A percentile compares a stretch with the other conserved stretches of the same genome.
Conservation (phyloP, 202 grass and related monocot species). For the Cymbopogon flexuosus region DNA sequence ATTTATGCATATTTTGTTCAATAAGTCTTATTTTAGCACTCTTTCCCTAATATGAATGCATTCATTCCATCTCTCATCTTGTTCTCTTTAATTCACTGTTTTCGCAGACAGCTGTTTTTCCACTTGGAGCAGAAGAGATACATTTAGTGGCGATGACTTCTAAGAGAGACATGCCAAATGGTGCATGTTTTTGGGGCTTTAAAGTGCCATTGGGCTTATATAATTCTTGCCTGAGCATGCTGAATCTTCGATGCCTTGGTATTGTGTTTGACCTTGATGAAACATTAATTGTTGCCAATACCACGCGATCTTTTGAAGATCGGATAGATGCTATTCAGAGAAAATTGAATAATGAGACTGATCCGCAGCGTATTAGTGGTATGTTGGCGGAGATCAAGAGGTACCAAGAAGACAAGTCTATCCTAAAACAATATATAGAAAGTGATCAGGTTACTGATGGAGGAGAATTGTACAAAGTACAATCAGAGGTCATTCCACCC, state of each 20-base stretch:
- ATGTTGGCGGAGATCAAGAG: conserved; percentile 93
- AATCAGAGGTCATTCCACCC: conserved; percentile 69
- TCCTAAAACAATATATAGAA: conserved; percentile 95
- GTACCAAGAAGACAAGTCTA: conserved; percentile 81
- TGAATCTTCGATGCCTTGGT: conserved; percentile 83
- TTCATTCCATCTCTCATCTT: background rate
- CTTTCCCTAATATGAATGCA: background rate
- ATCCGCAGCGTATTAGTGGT: conserved; percentile 58
- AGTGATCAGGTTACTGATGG: conserved; percentile 72
- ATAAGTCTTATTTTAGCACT: background rate
- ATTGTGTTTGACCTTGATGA: conserved; percentile 99
- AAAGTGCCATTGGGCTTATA: conserved; percentile 64
- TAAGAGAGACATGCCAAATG: conserved; percentile 41
- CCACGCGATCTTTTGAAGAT: conserved; percentile 78
- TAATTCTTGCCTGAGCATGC: conserved; percentile 71
- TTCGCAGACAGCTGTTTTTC: conserved; percentile 76
- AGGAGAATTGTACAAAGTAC: conserved; percentile 70
- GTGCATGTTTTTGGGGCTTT: conserved; percentile 89
- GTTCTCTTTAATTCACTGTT: conserved; percentile 10
- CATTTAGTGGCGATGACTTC: conserved; percentile 92
- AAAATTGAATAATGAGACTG: conserved; percentile 82
- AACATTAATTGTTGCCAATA: conserved; percentile 89
- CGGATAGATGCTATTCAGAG: conserved; percentile 83
- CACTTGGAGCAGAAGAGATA: conserved; percentile 70
- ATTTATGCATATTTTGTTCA: background rate